Conservation (phyloP, 2,329 filamentous ascomycete genomes). For the Tricladium varicosporioides region DNA sequence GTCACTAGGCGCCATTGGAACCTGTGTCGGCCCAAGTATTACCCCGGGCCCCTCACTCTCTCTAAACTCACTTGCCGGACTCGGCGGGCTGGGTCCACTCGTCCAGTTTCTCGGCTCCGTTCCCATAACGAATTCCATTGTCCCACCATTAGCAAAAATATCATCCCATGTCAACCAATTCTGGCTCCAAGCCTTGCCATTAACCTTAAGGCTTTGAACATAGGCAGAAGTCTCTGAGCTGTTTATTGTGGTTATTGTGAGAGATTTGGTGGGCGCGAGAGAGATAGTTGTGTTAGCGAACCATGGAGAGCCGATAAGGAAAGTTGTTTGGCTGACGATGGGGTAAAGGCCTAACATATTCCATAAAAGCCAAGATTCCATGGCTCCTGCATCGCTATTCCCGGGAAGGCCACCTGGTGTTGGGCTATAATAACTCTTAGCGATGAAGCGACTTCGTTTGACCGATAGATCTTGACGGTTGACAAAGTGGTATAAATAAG, state of each 20-base stretch:
- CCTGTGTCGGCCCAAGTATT: neutral
- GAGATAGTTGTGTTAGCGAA: constrained; percentile 37
- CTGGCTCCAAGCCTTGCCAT: constrained; percentile 19
- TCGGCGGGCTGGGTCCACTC: neutral
- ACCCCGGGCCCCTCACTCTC: neutral
- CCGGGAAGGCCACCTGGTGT: constrained; percentile 41
- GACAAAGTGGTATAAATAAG: constrained; percentile 55
- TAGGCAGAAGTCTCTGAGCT: constrained; percentile 47
- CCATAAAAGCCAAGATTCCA: constrained; percentile 32
- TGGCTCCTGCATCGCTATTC: constrained; percentile 28
- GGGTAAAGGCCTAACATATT: constrained; percentile 52
- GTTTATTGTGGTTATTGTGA: constrained; percentile 45
- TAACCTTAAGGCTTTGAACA: constrained; percentile 35
- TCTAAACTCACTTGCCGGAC: neutral
- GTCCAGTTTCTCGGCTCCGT: neutral
- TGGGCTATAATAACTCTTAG: constrained; percentile 42
- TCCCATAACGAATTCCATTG: neutral
- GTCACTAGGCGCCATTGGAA: neutral
- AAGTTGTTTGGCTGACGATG: constrained; percentile 55
- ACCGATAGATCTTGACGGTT: constrained; percentile 37
- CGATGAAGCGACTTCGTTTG: constrained; percentile 35
- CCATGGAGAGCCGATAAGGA: constrained; percentile 49
- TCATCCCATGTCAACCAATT: constrained; percentile 23
- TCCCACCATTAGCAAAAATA: neutral
- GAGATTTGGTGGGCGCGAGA: constrained; percentile 29